Base-by-base conservation (phyloP, 371 early-diverging fungal genomes). In the Hamiltosporidium magnivora region DNA sequence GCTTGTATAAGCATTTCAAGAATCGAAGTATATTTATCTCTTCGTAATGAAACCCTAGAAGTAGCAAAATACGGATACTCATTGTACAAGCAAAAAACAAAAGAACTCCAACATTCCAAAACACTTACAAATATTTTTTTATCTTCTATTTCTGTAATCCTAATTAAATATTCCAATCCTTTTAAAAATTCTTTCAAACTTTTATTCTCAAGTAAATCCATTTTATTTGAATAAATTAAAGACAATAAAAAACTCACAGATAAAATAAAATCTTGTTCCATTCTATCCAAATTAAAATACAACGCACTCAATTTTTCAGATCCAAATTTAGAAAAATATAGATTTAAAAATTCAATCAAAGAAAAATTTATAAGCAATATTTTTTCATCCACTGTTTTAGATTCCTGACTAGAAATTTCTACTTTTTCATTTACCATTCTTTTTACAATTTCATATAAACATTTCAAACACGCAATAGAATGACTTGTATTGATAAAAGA, bases 311-410 rank as follows among this genome's bases (percentile, higher is more conserved):
- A 52, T 42, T 77, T 64, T 44, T 56, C 66, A 11, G 64, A 8
- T 9, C 65, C 63, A 69, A 81, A 79, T 61, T 76, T 75, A 3
- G 49, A 39, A 43, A 75, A 66, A 58, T 76, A 79, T 25, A 69
- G 58, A 53, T 71, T 64, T 36, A 77, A 66, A 67, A 81, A 81
- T 2, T 53, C 70, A 37, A 70, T 44, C n/a, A 67, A 42, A 6
- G 61, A 43, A 2, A 3, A 8, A 52, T 73, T 62, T 4, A 77
- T 73, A 1, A 52, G 60, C 2, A 41, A 9, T 25, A 25, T 25
- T 25, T 25, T 25, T 25, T 25, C 25, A 25, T 25, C 25, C 25
- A 25, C 25, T 25, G 25, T 25, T 25, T 25, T 25, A 25, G 25
- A 25, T 25, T 25, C 25, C 25, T 25, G 25, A 25, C 25, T 25